phyloP scores from a whole-genome alignment of 176 grass and related monocot species.

The Coix lacrymajobi region DNA sequence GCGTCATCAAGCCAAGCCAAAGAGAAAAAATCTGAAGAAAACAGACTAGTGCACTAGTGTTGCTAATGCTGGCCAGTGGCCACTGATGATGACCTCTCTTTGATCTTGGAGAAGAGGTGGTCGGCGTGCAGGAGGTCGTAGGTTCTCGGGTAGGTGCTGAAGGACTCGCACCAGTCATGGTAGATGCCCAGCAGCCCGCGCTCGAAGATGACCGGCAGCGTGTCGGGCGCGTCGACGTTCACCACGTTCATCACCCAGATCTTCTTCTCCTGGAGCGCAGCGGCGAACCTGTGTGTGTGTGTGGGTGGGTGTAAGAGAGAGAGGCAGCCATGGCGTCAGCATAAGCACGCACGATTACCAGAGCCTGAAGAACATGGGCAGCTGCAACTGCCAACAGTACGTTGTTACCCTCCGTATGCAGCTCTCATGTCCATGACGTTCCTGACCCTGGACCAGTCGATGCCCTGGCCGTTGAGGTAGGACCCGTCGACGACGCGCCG shows the following conservation, averaged over 20 bases:
- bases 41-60: neutral
- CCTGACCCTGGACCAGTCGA: slow-evolving; percentile 87
- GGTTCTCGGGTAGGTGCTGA: slow-evolving; percentile 93
- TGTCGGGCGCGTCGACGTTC: slow-evolving; percentile 74
- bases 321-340: neutral
- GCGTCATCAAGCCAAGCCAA: neutral
- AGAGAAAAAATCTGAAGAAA: neutral
- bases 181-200: slow-evolving; percentile 92
- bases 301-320: no score
- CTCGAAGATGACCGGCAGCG: slow-evolving; percentile 90
- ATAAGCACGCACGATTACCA: neutral
- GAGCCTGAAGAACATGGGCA: neutral
- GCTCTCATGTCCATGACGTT: slow-evolving; percentile 99
- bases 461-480: slow-evolving; percentile 69
- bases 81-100: slow-evolving; percentile 71
- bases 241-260: slow-evolving; percentile 97
- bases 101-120: slow-evolving; percentile 78
- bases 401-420: slow-evolving; percentile 75
- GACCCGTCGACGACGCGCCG: slow-evolving; percentile 55
- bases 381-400: neutral
- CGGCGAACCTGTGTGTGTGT: slow-evolving; percentile 78
- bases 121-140: slow-evolving; percentile 96
- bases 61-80: neutral
- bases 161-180: slow-evolving; percentile 99
- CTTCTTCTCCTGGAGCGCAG: slow-evolving; percentile 69